Evolutionary conservation across 768 basidiomycete genomes (phyloP).

Genomic region (Xanthoconium purpureum): DNA sequence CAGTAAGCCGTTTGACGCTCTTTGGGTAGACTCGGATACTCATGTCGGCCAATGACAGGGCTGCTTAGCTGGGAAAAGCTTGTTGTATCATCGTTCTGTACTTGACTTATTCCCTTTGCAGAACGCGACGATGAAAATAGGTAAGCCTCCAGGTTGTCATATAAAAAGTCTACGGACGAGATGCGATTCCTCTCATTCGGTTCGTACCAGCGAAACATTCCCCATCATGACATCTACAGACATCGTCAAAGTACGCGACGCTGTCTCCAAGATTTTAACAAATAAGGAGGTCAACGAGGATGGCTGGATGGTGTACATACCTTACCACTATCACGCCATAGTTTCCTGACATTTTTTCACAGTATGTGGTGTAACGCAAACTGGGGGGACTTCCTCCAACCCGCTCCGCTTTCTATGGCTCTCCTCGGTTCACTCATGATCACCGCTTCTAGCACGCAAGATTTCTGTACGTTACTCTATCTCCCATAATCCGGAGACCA

Average conservation of each 20-base stretch:
- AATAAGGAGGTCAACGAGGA: slow-evolving; percentile 22
- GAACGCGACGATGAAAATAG: too few relatives aligned
- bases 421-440: slow-evolving; percentile 20
- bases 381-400: slow-evolving; percentile 19
- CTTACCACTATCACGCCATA: background rate
- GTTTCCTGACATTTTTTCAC: background rate
- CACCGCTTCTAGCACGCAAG: slow-evolving; percentile 15
- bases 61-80: too few relatives aligned
- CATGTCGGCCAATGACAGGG: too few relatives aligned
- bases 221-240: slow-evolving; percentile 11
- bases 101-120: too few relatives aligned
- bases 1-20: too few relatives aligned
- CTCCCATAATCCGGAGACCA: background rate
- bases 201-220: too few relatives aligned
- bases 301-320: slow-evolving; percentile 20
- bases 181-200: too few relatives aligned
- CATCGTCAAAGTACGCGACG: slow-evolving; percentile 13
- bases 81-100: too few relatives aligned
- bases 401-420: slow-evolving; percentile 17
- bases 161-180: too few relatives aligned
- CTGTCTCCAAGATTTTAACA: slow-evolving; percentile 18
- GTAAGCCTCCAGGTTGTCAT: too few relatives aligned
- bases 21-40: too few relatives aligned
- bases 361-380: slow-evolving; percentile 22
- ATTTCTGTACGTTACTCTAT: slow-evolving; percentile 10